Evolutionary conservation across 106 monocot genomes (phyloP).

Genomic region (Posidonia australis): DNA sequence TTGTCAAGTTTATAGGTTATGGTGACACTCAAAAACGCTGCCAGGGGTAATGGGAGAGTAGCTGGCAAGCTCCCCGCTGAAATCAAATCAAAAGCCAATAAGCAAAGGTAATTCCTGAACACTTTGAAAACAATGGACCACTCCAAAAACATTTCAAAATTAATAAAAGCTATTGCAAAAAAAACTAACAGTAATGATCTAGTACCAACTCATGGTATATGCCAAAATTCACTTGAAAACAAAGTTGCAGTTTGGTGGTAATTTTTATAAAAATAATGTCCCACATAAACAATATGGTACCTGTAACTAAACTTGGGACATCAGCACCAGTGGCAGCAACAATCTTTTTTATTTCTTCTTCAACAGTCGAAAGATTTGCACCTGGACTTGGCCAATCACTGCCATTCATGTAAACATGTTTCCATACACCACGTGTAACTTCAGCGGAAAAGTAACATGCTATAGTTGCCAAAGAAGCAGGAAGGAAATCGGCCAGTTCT

Average conservation of each 20-base stretch:
- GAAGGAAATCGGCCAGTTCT: slow-evolving; percentile 78
- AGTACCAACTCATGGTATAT: no score
- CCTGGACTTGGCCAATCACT: slow-evolving; percentile 96
- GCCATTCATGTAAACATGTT: slow-evolving; percentile 92
- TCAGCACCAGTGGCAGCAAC: slow-evolving; percentile 78
- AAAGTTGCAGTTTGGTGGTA: no score
- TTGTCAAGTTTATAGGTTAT: slow-evolving; percentile 94
- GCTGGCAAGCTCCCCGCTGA: slow-evolving; percentile 56
- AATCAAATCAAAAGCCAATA: not conserved
- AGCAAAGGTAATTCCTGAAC: no score
- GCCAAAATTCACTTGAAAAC: no score
- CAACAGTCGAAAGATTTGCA: slow-evolving; percentile 78
- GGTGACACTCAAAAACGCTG: slow-evolving; percentile 91
- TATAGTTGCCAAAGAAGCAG: slow-evolving; percentile 83
- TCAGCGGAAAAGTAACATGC: slow-evolving; percentile 93
- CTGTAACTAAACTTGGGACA: slow-evolving; percentile 73
- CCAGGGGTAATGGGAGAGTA: slow-evolving; percentile 76
- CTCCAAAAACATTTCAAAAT: no score
- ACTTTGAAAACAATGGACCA: no score
- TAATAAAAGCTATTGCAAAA: no score
- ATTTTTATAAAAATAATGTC: no score
- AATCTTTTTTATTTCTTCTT: slow-evolving; percentile 80
- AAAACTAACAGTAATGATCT: no score
- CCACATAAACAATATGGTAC: no score
- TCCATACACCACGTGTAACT: slow-evolving; percentile 92